These are phyloP conservation scores for Nicotiana rustica DNA, from an alignment of 305 asterid genomes.

Conservation along the genomic window DNA sequence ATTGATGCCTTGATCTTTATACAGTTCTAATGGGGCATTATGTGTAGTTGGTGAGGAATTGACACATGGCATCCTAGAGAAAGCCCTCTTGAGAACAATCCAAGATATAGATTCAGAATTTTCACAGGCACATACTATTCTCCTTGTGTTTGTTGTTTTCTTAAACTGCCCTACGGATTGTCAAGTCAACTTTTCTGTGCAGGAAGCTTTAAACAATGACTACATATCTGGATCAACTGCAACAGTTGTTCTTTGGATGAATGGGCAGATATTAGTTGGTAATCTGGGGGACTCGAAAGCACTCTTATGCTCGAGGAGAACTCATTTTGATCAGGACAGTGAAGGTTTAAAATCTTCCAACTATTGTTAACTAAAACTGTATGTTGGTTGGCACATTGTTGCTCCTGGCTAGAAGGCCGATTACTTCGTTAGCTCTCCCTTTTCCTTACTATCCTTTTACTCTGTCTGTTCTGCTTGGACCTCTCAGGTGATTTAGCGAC, in stretches of 20 bases:
- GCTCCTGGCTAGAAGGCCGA: background rate
- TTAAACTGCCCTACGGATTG: conserved; percentile 33
- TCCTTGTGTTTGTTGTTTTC: conserved; percentile 31
- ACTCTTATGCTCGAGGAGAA: conserved; percentile 56
- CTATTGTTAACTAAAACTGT: background rate
- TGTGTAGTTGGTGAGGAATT: conserved; percentile 41
- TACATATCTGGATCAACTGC: conserved; percentile 69
- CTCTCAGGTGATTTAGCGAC: conserved; percentile 36
- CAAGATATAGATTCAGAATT: conserved; percentile 75
- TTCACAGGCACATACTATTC: conserved; percentile 50
- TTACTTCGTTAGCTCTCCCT: background rate
- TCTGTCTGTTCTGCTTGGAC: background rate
- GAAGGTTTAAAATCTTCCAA: conserved; percentile 45
- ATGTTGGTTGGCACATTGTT: background rate
- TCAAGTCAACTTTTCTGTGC: conserved; percentile 41
- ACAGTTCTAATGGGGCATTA: conserved; percentile 42
- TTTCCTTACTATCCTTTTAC: background rate
- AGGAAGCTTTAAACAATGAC: conserved; percentile 67
- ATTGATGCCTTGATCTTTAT: conserved; percentile 36
- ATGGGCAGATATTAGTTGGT: conserved; percentile 59
- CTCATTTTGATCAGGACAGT: conserved; percentile 39
- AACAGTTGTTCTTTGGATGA: conserved; percentile 55
- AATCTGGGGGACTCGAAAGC: conserved; percentile 83
- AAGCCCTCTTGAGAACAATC: conserved; percentile 67
- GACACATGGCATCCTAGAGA: conserved; percentile 52